phyloP scores from a whole-genome alignment of 2,329 filamentous ascomycete genomes.

The Gaeumannomyces sp. region DNA sequence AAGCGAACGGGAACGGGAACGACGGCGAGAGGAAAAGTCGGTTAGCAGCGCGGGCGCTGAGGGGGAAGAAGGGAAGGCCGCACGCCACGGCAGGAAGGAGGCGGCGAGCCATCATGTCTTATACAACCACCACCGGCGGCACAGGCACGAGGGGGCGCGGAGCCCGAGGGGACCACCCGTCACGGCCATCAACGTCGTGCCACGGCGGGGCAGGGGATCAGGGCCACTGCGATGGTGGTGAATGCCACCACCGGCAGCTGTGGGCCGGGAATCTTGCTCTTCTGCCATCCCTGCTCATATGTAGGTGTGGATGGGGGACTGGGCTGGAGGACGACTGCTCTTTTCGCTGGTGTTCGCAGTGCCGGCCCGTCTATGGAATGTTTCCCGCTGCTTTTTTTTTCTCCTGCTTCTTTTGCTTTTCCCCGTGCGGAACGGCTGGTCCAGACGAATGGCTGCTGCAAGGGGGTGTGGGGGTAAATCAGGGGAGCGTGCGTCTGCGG shows the following conservation, averaged over 20 bases:
- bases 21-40: constrained; percentile 19
- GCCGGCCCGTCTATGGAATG: no score
- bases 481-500: no score
- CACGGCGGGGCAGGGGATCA: background rate
- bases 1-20: background rate
- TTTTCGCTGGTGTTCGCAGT: no score
- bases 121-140: background rate
- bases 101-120: background rate
- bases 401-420: no score
- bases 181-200: background rate
- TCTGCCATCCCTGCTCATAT: background rate
- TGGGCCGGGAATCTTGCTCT: background rate
- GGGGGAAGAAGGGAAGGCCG: background rate
- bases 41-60: background rate
- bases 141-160: no score
- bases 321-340: no score
- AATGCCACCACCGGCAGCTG: background rate
- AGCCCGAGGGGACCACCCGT: background rate
- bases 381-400: no score
- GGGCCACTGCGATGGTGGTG: no score
- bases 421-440: no score
- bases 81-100: background rate
- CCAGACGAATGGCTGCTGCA: no score
- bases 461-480: no score
- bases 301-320: no score